A percentile compares a stretch with the other conserved stretches of the same genome.
Conservation (phyloP, 352 stramenopile genomes). For the Nothophytophthora sp. region DNA sequence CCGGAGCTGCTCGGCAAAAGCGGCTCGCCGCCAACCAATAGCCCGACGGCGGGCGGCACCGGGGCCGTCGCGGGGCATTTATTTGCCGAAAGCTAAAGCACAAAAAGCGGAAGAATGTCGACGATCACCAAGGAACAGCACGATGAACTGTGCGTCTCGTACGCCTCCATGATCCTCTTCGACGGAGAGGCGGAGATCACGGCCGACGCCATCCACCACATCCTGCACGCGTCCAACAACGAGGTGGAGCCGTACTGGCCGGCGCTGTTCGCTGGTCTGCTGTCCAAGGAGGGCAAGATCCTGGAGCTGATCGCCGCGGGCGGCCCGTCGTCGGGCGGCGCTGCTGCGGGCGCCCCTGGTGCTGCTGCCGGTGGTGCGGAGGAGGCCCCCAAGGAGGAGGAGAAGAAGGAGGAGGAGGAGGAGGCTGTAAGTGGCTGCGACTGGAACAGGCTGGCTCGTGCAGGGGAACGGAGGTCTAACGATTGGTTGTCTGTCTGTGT, state of each 20-base stretch:
- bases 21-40: conserved; percentile 38
- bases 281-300: conserved; percentile 82
- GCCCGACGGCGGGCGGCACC: conserved; percentile 4
- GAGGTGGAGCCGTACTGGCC: conserved; percentile 88
- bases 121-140: conserved; percentile 85
- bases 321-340: conserved; percentile 41
- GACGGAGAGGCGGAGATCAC: conserved; percentile 86
- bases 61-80: conserved; percentile 16
- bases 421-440: conserved; percentile 64
- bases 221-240: conserved; percentile 80
- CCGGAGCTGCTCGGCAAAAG: neutral
- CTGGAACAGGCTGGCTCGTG: neutral
- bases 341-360: conserved; percentile 32
- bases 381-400: conserved; percentile 67
- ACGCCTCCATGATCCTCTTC: conserved; percentile 86
- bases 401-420: conserved; percentile 70
- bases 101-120: conserved; percentile 64
- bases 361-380: conserved; percentile 38
- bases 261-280: conserved; percentile 65
- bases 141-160: conserved; percentile 84
- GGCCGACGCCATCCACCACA: conserved; percentile 57
- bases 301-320: conserved; percentile 79
- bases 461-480: conserved; percentile 5
- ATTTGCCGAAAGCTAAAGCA: conserved; percentile 55
- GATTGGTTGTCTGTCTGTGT: conserved; percentile 6